These are phyloP conservation scores for Metschnikowia gruessii DNA, from an alignment of 805 yeast species.

Conservation along the genomic window DNA sequence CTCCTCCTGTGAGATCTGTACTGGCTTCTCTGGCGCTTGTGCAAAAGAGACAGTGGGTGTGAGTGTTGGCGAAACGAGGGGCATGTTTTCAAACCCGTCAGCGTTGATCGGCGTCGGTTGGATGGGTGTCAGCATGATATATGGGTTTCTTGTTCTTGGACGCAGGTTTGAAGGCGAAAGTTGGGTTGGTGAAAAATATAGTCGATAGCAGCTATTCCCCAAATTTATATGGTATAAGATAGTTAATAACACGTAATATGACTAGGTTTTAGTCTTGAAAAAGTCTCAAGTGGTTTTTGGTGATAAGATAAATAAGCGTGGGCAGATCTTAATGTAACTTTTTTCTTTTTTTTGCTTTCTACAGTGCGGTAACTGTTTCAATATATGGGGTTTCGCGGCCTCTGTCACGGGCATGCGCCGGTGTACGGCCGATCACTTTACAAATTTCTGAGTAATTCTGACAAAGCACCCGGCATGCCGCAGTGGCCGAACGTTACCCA, in stretches of 20 bases:
- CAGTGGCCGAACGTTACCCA: not conserved
- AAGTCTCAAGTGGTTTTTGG: not conserved
- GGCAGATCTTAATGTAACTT: not conserved
- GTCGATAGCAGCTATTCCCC: too few relatives aligned
- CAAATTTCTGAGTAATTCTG: slow-evolving; percentile 8
- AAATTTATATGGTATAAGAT: too few relatives aligned
- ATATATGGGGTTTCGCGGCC: slow-evolving; percentile 4
- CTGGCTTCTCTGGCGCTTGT: slow-evolving; percentile 14
- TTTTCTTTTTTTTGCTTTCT: not conserved
- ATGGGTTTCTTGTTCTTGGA: not conserved
- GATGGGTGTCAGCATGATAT: slow-evolving; percentile 9
- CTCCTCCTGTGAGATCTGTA: slow-evolving; percentile 22
- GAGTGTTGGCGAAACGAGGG: slow-evolving; percentile 20
- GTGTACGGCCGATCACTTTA: slow-evolving; percentile 1
- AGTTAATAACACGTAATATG: too few relatives aligned
- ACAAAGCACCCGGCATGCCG: slow-evolving; percentile 2
- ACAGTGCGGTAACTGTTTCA: slow-evolving; percentile 1
- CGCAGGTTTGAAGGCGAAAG: too few relatives aligned
- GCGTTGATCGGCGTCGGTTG: slow-evolving; percentile 12
- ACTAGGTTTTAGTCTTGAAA: too few relatives aligned
- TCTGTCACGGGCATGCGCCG: not conserved
- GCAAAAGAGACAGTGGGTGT: slow-evolving; percentile 14
- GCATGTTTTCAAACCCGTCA: slow-evolving; percentile 17
- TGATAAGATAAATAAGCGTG: not conserved
- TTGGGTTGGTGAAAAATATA: too few relatives aligned